Conservation (phyloP, 495 filamentous ascomycete genomes). For the Barbatosphaeria neglecta region DNA sequence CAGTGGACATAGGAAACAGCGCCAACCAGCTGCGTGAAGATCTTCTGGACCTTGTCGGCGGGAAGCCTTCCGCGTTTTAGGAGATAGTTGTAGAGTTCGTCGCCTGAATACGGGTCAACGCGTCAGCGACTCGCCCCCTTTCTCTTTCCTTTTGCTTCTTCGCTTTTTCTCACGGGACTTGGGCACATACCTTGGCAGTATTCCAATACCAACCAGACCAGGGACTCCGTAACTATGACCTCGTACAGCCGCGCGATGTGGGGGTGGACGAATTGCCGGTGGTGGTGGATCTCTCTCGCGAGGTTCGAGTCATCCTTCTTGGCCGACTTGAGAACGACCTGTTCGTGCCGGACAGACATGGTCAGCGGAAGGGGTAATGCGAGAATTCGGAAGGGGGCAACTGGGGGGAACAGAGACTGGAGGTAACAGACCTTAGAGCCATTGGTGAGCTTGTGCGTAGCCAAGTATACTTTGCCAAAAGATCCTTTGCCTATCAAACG, state of each 20-base stretch:
- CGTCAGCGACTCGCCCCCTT: constrained; percentile 9
- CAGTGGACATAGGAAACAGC: constrained; percentile 93
- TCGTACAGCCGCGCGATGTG: constrained; percentile 96
- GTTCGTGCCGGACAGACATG: constrained; percentile 1
- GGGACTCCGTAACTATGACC: constrained; percentile 85
- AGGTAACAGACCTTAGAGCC: constrained; percentile 71
- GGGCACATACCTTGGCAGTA: constrained; percentile 75
- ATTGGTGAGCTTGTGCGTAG: constrained; percentile 94
- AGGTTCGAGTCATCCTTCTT: constrained; percentile 93
- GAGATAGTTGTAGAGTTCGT: constrained; percentile 95
- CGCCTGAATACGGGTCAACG: constrained; percentile 59
- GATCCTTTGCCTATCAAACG: constrained; percentile 91
- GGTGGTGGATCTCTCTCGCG: constrained; percentile 94
- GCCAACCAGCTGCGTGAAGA: constrained; percentile 91
- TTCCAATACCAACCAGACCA: constrained; percentile 95
- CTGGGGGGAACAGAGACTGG: background rate
- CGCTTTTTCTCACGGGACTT: background rate
- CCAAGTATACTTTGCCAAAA: constrained; percentile 96
- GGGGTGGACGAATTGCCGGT: constrained; percentile 93
- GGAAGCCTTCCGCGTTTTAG: constrained; percentile 74
- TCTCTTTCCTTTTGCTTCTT: background rate
- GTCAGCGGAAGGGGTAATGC: background rate
- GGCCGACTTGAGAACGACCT: constrained; percentile 97
- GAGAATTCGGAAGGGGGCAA: background rate
- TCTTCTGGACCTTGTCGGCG: constrained; percentile 82